Conservation (phyloP, 164 flowering plant genomes). For the Tetrastigma voinierianum region DNA sequence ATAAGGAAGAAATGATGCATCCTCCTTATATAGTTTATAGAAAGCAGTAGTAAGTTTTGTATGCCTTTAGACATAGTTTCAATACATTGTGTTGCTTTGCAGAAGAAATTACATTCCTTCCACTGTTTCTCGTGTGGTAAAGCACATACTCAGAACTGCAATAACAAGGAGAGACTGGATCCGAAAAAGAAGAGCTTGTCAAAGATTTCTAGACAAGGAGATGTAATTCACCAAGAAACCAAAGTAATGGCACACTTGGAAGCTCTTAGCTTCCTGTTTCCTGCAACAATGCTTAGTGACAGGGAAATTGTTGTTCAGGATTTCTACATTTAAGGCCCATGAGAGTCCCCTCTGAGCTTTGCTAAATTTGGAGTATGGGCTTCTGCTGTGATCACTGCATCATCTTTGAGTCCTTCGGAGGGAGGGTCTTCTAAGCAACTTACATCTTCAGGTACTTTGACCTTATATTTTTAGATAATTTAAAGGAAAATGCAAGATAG, state of each 20-base stretch:
- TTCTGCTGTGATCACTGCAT: constrained; percentile 38
- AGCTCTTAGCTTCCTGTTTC: constrained; percentile 18
- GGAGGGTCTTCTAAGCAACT: constrained; percentile 39
- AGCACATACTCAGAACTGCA: constrained; percentile 70
- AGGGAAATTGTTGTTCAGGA: constrained; percentile 48
- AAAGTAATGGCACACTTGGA: background rate
- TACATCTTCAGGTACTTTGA: constrained; percentile 50
- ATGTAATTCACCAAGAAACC: background rate
- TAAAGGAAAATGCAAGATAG: too few species aligned
- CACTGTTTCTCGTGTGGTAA: constrained; percentile 46
- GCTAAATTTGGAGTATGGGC: constrained; percentile 37
- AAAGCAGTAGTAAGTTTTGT: background rate
- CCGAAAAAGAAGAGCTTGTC: constrained; percentile 40
- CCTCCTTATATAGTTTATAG: too few species aligned
- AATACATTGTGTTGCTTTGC: constrained; percentile 2
- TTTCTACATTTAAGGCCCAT: constrained; percentile 22
- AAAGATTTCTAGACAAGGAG: constrained; percentile 22
- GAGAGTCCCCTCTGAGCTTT: constrained; percentile 27
- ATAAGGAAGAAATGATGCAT: background rate
- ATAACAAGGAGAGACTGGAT: constrained; percentile 38
- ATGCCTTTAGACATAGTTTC: background rate
- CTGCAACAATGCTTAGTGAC: constrained; percentile 33
- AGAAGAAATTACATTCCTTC: constrained; percentile 61
- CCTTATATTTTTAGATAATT: too few species aligned
- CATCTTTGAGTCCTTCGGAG: constrained; percentile 35